Evolutionary conservation across 345 rosid species (phyloP).

Genomic region (Citrus trifoliata): DNA sequence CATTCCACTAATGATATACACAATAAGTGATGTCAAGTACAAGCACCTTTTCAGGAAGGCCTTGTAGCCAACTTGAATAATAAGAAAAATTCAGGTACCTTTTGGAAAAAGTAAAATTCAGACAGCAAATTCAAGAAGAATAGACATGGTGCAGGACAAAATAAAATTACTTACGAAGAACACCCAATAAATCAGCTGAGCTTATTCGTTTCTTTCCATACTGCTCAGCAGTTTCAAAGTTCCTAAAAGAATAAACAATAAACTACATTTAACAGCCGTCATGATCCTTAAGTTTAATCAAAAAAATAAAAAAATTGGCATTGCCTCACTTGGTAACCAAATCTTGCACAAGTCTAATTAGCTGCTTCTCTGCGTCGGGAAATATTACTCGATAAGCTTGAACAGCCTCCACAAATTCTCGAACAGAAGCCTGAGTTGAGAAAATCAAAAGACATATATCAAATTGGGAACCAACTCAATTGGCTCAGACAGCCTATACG

Average conservation of each 20-base stretch:
- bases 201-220: conserved; percentile 55
- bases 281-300: not conserved
- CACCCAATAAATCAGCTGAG: conserved; percentile 50
- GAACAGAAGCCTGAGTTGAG: conserved; percentile 62
- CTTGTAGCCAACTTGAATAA: not conserved
- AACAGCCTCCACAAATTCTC: conserved; percentile 85
- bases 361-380: conserved; percentile 87
- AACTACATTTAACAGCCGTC: not conserved
- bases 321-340: conserved; percentile 57
- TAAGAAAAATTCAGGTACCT: not conserved
- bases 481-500: not conserved
- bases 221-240: conserved; percentile 63
- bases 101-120: not conserved
- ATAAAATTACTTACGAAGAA: conserved; percentile 54
- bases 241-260: conserved; percentile 42
- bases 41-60: not conserved
- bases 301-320: not conserved
- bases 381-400: conserved; percentile 90
- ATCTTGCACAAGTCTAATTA: conserved; percentile 67
- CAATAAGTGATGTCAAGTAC: not conserved
- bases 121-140: not conserved
- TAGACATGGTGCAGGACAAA: conserved; percentile 15
- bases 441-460: conserved; percentile 11
- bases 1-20: not conserved
- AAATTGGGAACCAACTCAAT: not conserved